Evolutionary conservation across 768 basidiomycete genomes (phyloP).

Genomic region (Suillus clintonianus): DNA sequence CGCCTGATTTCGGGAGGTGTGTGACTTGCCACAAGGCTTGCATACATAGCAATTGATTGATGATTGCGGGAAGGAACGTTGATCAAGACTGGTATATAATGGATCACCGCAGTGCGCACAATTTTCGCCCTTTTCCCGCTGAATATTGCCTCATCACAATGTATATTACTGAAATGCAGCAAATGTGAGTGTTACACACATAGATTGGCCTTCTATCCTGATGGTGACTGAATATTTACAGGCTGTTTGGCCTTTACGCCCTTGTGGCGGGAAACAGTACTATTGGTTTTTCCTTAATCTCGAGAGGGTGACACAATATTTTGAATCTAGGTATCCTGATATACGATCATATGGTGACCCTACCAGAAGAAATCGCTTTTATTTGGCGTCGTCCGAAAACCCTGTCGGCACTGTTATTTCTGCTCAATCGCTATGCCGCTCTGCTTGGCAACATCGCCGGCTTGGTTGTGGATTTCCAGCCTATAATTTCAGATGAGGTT

Average conservation of each 20-base stretch:
- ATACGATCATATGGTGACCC: slow-evolving; percentile 32
- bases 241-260: not conserved
- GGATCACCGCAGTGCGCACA: no score
- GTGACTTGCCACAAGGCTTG: no score
- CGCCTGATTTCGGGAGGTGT: slow-evolving; percentile 17
- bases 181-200: not conserved
- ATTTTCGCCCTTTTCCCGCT: no score
- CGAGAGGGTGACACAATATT: not conserved
- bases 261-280: not conserved
- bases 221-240: not conserved
- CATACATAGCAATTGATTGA: no score
- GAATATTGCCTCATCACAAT: no score
- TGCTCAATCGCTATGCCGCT: slow-evolving; percentile 50
- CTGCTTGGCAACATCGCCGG: slow-evolving; percentile 40
- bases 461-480: slow-evolving; percentile 29
- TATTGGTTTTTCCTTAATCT: no score
- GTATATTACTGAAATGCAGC: not conserved
- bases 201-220: not conserved
- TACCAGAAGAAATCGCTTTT: slow-evolving; percentile 39
- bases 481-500: not conserved
- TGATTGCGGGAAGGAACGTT: no score
- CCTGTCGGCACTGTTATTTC: slow-evolving; percentile 44
- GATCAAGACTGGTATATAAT: no score
- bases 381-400: slow-evolving; percentile 47
- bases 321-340: slow-evolving; percentile 22